Evolutionary conservation across 805 yeast species (phyloP), one percentile per base, ranked within the genome.

Genomic region (Kuraishia ogatae): DNA sequence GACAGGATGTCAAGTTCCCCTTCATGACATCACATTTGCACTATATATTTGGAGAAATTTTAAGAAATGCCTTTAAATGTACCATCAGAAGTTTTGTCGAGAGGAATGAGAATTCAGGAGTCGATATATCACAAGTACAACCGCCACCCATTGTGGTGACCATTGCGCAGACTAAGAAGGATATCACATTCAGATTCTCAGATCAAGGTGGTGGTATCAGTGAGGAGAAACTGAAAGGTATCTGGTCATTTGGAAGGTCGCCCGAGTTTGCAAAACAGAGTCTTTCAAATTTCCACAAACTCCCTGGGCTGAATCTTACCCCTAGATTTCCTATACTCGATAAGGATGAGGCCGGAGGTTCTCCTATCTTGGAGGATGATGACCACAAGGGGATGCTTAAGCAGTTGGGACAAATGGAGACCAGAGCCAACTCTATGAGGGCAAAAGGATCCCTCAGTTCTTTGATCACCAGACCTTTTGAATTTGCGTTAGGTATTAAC

Each of bases 161-260:
- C 8, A 80, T 93, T 10, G 76, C 88, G 1, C 79, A 85, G 58
- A 81, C 88, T 20, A 75, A 80, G 13, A 85, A 83, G 46, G 81
- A 84, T 51, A 84, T 89, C 26, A 74, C 84, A 2, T 86, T 93
- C 66, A 77, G 96, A 53, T 82, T 93, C 52, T 84, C 93, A 4
- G 99, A 93, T 68, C 84, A 80, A 60, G 97, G 97, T 2, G 97
- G 97, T 28, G 99, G 98, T 1, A 73, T 93, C 52, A 75, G 79
- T 11, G 76, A 78, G 50, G 80, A 79, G 21, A 77, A 82, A 39
- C 74, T 87, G 39, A 74, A 76, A 17, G 79, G 83, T 49, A 76
- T 91, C 8, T 93, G 97, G 96, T 87, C 96, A 0, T 93, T 94
- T 71, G 92, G 92, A 2, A 87, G 87, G 66, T 76, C 78, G 23